A percentile compares a stretch with the other conserved stretches of the same genome.
phyloP scores from a whole-genome alignment of 768 basidiomycete species.

The Glaciozyma antarctica region DNA sequence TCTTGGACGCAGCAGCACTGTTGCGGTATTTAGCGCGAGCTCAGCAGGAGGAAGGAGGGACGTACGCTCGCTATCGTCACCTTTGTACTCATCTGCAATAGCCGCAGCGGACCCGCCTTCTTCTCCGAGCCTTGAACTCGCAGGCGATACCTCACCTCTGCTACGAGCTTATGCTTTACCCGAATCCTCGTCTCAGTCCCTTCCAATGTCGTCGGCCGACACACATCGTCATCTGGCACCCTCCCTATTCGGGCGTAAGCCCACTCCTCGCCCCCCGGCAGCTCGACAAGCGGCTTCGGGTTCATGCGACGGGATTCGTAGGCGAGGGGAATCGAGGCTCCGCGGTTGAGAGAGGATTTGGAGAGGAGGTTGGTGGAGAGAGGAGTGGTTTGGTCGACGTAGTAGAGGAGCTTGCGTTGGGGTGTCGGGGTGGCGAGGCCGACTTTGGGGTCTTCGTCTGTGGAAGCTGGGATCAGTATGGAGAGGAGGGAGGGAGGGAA shows the following conservation, averaged over 20 bases:
- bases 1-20: slow-evolving; percentile 27
- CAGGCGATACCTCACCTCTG: slow-evolving; percentile 19
- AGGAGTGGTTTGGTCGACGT: slow-evolving; percentile 15
- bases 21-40: neutral
- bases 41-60: neutral
- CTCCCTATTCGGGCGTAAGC: slow-evolving; percentile 20
- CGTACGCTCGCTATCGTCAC: slow-evolving; percentile 24
- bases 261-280: slow-evolving; percentile 17
- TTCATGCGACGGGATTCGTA: slow-evolving; percentile 16
- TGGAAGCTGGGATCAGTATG: neutral
- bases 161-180: slow-evolving; percentile 16
- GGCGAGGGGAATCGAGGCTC: slow-evolving; percentile 9
- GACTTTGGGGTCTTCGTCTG: neutral
- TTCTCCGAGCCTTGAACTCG: slow-evolving; percentile 13
- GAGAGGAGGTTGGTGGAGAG: slow-evolving; percentile 5
- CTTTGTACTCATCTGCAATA: slow-evolving; percentile 16
- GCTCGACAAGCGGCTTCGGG: slow-evolving; percentile 19
- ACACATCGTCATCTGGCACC: slow-evolving; percentile 22
- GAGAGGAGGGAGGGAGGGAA: no score
- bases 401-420: slow-evolving; percentile 22
- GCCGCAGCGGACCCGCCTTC: slow-evolving; percentile 13
- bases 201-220: slow-evolving; percentile 19
- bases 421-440: neutral
- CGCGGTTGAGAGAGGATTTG: slow-evolving; percentile 11
- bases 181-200: slow-evolving; percentile 24